Evolutionary conservation across 805 yeast genomes (phyloP).

Genomic region (Candida verbasci): DNA sequence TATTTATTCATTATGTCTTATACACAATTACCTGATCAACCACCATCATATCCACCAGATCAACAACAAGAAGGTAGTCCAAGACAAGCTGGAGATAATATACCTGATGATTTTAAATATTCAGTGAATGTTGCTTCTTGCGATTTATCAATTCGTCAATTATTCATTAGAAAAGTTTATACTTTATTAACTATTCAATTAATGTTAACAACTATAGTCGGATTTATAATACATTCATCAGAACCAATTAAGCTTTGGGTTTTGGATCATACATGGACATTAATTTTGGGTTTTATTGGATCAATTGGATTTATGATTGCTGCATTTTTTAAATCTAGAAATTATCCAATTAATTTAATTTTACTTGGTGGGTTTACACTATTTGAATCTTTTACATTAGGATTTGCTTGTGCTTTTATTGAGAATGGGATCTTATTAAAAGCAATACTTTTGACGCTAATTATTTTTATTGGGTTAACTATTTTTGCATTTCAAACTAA

Average conservation of each 20-base stretch:
- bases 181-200: constrained; percentile 64
- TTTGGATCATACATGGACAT: constrained; percentile 53
- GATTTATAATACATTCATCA: constrained; percentile 45
- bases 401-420: constrained; percentile 58
- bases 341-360: constrained; percentile 64
- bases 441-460: constrained; percentile 63
- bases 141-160: constrained; percentile 67
- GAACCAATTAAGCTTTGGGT: constrained; percentile 50
- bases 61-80: constrained; percentile 10
- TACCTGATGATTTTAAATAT: constrained; percentile 80
- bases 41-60: constrained; percentile 8
- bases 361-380: constrained; percentile 65
- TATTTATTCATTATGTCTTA: no score
- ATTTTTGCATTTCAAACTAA: constrained; percentile 71
- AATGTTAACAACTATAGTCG: constrained; percentile 54
- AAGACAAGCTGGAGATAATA: constrained; percentile 28
- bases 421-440: constrained; percentile 63
- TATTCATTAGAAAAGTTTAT: constrained; percentile 77
- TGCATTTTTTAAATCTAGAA: constrained; percentile 56
- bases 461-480: constrained; percentile 74
- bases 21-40: constrained; percentile 8
- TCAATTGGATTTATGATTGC: constrained; percentile 63
- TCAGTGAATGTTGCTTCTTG: constrained; percentile 74
- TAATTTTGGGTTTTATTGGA: constrained; percentile 52
- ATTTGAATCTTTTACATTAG: constrained; percentile 69